These are phyloP conservation scores for Bruguiera hainesii DNA, from an alignment of 441 rosid genomes.

Conservation along the genomic window DNA sequence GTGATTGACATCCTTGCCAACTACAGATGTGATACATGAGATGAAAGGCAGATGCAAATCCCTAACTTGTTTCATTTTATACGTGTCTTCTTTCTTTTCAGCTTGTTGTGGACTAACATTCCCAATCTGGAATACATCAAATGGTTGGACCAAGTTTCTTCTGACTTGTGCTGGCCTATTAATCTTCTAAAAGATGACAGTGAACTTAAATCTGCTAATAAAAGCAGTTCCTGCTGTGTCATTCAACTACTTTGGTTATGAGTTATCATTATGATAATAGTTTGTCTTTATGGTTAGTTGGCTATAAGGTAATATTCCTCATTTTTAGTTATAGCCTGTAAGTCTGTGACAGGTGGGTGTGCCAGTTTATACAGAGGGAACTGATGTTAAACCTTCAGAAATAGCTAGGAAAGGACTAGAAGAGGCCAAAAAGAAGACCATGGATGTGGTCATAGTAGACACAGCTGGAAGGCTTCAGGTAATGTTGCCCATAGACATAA, in stretches of 20 bases:
- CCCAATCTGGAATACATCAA: no score
- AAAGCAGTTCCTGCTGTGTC: no score
- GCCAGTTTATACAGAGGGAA: slow-evolving; percentile 87
- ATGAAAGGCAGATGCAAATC: slow-evolving; percentile 1
- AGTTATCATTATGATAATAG: not conserved
- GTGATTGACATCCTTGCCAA: not conserved
- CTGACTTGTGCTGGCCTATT: no score
- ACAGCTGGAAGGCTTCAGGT: slow-evolving; percentile 99
- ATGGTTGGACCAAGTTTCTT: no score
- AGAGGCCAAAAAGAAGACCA: slow-evolving; percentile 79
- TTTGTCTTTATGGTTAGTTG: not conserved
- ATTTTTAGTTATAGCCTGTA: slow-evolving; percentile 28
- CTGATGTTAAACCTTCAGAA: slow-evolving; percentile 81
- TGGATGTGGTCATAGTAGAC: slow-evolving; percentile 89
- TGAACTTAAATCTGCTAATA: no score
- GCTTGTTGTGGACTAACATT: slow-evolving; percentile 10
- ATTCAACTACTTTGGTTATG: not conserved
- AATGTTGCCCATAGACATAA: slow-evolving; percentile 10
- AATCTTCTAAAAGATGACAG: no score
- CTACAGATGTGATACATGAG: slow-evolving; percentile 6
- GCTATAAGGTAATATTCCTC: slow-evolving; percentile 17
- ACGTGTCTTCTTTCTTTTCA: slow-evolving; percentile 5
- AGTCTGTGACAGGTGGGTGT: slow-evolving; percentile 70
- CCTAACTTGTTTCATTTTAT: not conserved
- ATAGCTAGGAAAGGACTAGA: slow-evolving; percentile 86